Conservation (phyloP, 441 rosid species). For the Aquilaria agallochum region DNA sequence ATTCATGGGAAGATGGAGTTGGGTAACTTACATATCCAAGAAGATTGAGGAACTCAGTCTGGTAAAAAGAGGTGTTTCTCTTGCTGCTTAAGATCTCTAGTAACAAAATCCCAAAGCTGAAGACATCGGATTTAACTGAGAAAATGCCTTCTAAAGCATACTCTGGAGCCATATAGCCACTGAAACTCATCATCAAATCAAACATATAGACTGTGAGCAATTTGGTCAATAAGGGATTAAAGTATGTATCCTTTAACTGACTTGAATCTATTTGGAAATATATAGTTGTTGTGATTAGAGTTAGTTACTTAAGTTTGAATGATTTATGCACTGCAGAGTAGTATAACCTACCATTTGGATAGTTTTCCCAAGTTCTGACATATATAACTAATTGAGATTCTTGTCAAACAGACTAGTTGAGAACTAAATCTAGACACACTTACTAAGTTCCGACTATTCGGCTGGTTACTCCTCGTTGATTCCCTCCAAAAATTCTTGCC, state of each 20-base stretch:
- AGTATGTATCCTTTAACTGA: too few relatives aligned
- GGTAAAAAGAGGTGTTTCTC: constrained; percentile 26
- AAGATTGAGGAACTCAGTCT: constrained; percentile 29
- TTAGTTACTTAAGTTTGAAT: too few relatives aligned
- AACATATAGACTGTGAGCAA: too few relatives aligned
- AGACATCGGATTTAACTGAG: constrained; percentile 33
- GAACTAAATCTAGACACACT: constrained; percentile 1
- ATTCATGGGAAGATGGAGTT: not conserved
- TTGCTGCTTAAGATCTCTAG: constrained; percentile 31
- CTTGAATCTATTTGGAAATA: too few relatives aligned
- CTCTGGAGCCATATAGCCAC: constrained; percentile 27
- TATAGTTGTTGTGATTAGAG: too few relatives aligned
- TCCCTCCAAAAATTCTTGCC: constrained; percentile 21
- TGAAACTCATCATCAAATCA: not conserved
- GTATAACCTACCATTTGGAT: too few relatives aligned
- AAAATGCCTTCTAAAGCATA: constrained; percentile 28
- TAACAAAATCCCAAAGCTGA: constrained; percentile 31
- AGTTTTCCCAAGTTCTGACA: too few relatives aligned
- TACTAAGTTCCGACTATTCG: constrained; percentile 30
- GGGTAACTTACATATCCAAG: constrained; percentile 34
- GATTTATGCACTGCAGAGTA: too few relatives aligned
- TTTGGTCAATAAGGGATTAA: too few relatives aligned
- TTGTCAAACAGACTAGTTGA: too few relatives aligned
- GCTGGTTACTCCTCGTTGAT: constrained; percentile 14
- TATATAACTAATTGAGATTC: too few relatives aligned